Evolutionary conservation across 495 filamentous ascomycete species (phyloP).

Genomic region (Saxophila tyrrhenica): DNA sequence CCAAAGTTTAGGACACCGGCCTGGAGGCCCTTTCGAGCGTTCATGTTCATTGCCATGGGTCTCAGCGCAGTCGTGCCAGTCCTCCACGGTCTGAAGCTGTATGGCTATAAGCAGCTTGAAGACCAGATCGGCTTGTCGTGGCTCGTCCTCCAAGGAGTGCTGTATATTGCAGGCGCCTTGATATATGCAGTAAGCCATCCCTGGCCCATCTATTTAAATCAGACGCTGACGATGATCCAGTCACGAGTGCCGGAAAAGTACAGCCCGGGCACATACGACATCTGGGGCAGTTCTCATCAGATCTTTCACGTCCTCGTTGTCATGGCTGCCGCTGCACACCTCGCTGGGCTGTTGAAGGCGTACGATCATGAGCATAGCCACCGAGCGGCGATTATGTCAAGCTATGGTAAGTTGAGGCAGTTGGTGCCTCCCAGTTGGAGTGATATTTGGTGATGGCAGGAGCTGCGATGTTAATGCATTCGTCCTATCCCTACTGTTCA

Average conservation of each 20-base stretch:
- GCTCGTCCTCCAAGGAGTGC: slow-evolving; percentile 64
- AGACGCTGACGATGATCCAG: slow-evolving; percentile 11
- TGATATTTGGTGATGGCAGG: neutral
- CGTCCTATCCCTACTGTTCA: too few species aligned
- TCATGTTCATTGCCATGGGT: slow-evolving; percentile 86
- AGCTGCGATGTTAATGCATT: too few species aligned
- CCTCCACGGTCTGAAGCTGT: slow-evolving; percentile 56
- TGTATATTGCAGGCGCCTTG: slow-evolving; percentile 79
- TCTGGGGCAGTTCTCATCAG: slow-evolving; percentile 70
- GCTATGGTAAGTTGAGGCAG: slow-evolving; percentile 1
- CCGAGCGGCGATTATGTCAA: slow-evolving; percentile 7
- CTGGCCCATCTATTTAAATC: neutral
- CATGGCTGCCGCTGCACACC: slow-evolving; percentile 51
- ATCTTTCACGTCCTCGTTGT: slow-evolving; percentile 67
- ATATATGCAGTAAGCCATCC: slow-evolving; percentile 58
- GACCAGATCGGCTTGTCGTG: slow-evolving; percentile 71
- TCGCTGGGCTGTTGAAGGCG: slow-evolving; percentile 46
- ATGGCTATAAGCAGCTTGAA: slow-evolving; percentile 46
- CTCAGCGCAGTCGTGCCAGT: slow-evolving; percentile 73
- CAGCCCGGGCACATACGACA: slow-evolving; percentile 55
- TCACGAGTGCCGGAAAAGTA: slow-evolving; percentile 47
- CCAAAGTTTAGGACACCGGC: slow-evolving; percentile 69
- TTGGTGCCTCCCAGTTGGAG: neutral
- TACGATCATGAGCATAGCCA: slow-evolving; percentile 31
- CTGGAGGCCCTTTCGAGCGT: slow-evolving; percentile 75